These are phyloP conservation scores for Arabidopsis lyrata DNA, from an alignment of 441 rosid species.

Conservation along the genomic window DNA sequence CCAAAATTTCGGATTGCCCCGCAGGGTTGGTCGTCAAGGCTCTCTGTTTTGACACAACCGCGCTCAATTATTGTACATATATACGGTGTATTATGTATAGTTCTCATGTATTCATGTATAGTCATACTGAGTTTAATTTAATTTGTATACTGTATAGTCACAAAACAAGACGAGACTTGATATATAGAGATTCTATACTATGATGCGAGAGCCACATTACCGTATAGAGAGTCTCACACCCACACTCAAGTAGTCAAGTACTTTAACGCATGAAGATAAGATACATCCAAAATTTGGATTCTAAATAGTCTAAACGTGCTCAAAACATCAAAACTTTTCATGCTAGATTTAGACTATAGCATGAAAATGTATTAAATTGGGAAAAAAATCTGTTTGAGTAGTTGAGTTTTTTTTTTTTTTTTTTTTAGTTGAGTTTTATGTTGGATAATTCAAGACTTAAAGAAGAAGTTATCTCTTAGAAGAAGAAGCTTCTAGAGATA, in stretches of 20 bases:
- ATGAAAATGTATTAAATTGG: no score
- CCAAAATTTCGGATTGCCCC: conserved; percentile 89
- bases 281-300: neutral
- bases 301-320: neutral
- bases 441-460: no score
- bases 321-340: neutral
- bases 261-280: neutral
- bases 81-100: conserved; percentile 19
- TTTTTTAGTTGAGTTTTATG: no score
- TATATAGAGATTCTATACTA: neutral
- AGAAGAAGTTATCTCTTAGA: no score
- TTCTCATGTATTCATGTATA: conserved; percentile 21
- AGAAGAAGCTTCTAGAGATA: no score
- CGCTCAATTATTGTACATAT: conserved; percentile 15
- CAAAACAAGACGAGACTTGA: neutral
- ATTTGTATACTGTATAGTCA: conserved; percentile 20
- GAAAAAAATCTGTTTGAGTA: no score
- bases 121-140: conserved; percentile 13
- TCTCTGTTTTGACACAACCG: conserved; percentile 50
- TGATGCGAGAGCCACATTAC: neutral
- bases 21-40: conserved; percentile 69
- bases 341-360: no score
- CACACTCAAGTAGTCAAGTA: neutral
- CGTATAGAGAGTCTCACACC: neutral
- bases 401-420: no score